A percentile compares a stretch with the other conserved stretches of the same genome.
These are phyloP conservation scores for Macrolepiota dolichaula DNA, from an alignment of 768 basidiomycete genomes.

Conservation along the genomic window DNA sequence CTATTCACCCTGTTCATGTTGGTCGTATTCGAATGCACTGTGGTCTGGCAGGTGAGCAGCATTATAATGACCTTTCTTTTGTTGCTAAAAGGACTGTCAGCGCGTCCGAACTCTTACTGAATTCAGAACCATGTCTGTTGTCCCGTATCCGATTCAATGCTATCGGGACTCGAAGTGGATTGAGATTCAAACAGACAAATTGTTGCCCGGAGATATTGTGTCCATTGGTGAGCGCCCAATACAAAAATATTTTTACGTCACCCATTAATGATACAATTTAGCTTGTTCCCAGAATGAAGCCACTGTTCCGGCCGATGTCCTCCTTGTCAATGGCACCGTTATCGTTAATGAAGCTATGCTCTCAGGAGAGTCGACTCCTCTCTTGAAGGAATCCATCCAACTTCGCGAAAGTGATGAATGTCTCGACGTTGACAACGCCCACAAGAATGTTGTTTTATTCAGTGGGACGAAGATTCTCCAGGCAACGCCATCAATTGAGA, in stretches of 20 bases:
- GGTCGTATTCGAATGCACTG: slow-evolving; percentile 96
- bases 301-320: slow-evolving; percentile 87
- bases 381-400: slow-evolving; percentile 93
- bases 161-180: slow-evolving; percentile 81
- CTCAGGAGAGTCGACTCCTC: slow-evolving; percentile 95
- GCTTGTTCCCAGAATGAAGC: slow-evolving; percentile 77
- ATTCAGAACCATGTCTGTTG: slow-evolving; percentile 95
- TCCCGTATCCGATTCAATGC: slow-evolving; percentile 83
- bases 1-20: slow-evolving; percentile 99
- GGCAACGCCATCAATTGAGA: slow-evolving; percentile 49
- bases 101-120: slow-evolving; percentile 91
- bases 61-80: background rate
- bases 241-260: background rate
- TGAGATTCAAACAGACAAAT: slow-evolving; percentile 76
- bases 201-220: slow-evolving; percentile 91
- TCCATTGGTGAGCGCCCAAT: slow-evolving; percentile 52
- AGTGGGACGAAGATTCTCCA: slow-evolving; percentile 98
- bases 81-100: slow-evolving; percentile 33
- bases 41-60: slow-evolving; percentile 88
- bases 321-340: slow-evolving; percentile 87
- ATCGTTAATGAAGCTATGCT: slow-evolving; percentile 99
- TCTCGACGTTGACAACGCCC: slow-evolving; percentile 81
- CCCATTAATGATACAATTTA: slow-evolving; percentile 21
- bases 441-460: slow-evolving; percentile 88
- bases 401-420: slow-evolving; percentile 70